Evolutionary conservation across 75 land plant species (phyloP), one percentile per base, ranked within the genome.

Genomic region (Azolla pinnata): DNA sequence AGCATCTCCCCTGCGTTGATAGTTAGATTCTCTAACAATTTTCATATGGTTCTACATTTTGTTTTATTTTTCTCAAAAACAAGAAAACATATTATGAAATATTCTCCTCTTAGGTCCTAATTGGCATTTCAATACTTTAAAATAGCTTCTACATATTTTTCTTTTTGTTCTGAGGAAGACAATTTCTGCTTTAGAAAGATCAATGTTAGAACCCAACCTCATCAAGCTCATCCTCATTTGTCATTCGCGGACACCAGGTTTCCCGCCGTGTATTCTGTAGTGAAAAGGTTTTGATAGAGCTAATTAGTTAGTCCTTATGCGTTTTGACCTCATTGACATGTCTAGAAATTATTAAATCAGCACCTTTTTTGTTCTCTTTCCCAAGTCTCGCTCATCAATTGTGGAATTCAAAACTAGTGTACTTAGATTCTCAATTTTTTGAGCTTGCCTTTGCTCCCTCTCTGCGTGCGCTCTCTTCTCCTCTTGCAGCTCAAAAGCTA

Each of bases 401-500:
- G 81, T 73, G 31, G 99, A 81, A 63, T 76, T 74, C 16, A 95
- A 61, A 1, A 95, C 87, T 77, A 95, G 77, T 1, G 91, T 73
- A 53, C 99, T 95, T 62, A 95, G 70, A 57, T 95, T 90, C 47
- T 75, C 81, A 54, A 95, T 95, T 65, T 81, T 80, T 66, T 78
- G 75, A 12, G 73, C 86, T 64, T 95, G 96, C 56, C 81, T 79
- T 23, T 59, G 73, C 59, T 93, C 98, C 31, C 83, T 66, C 62
- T 81, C 79, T 27, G 77, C 82, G 59, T 90, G 86, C 33, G 79
- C 90, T 67, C 69, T 83, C 80, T 83, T 86, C 67, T 87, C 88
- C 58, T 84, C 87, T 58, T 89, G 83, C 67, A 95, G 59, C 69
- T 95, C 99, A 58, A 95, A 59, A 32, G 86, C 87, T 42, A 95